phyloP scores from a whole-genome alignment of 2,329 filamentous ascomycete species.

The Pyricularia sp. region DNA sequence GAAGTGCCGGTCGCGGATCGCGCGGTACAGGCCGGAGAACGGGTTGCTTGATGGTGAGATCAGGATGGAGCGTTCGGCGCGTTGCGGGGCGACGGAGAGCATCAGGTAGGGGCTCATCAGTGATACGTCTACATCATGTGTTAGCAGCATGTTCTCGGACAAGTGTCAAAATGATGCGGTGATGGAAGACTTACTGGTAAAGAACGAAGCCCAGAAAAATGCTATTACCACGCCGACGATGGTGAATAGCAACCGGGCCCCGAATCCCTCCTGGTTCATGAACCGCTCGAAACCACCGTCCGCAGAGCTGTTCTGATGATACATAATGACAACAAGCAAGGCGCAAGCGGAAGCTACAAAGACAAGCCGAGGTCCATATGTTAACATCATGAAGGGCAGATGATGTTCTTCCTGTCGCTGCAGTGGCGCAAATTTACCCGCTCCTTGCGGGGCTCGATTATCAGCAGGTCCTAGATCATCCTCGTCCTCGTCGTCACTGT shows the following conservation, averaged over 20 bases:
- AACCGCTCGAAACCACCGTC: constrained; percentile 25
- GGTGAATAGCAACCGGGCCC: constrained; percentile 26
- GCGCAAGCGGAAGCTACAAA: constrained; percentile 5
- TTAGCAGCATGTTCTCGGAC: background rate
- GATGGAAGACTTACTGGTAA: constrained; percentile 16
- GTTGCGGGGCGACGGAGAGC: constrained; percentile 15
- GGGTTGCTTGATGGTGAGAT: constrained; percentile 18
- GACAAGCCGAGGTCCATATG: background rate
- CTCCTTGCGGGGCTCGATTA: background rate
- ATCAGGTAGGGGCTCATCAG: constrained; percentile 23
- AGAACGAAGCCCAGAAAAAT: constrained; percentile 24
- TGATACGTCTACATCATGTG: constrained; percentile 17
- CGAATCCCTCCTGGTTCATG: constrained; percentile 25
- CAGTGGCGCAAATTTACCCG: background rate
- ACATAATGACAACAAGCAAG: constrained; percentile 20
- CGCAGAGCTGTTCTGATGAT: constrained; percentile 21
- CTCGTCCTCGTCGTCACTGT: background rate
- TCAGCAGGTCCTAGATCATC: background rate
- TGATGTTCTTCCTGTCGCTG: constrained; percentile 2
- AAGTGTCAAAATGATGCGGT: background rate
- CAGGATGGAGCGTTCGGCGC: constrained; percentile 19
- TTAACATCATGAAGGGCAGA: constrained; percentile 7
- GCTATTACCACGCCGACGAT: constrained; percentile 23
- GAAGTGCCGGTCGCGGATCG: constrained; percentile 18
- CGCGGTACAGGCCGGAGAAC: constrained; percentile 20